Conservation (phyloP, 2,329 filamentous ascomycete genomes). For the Aspergillus persii region DNA sequence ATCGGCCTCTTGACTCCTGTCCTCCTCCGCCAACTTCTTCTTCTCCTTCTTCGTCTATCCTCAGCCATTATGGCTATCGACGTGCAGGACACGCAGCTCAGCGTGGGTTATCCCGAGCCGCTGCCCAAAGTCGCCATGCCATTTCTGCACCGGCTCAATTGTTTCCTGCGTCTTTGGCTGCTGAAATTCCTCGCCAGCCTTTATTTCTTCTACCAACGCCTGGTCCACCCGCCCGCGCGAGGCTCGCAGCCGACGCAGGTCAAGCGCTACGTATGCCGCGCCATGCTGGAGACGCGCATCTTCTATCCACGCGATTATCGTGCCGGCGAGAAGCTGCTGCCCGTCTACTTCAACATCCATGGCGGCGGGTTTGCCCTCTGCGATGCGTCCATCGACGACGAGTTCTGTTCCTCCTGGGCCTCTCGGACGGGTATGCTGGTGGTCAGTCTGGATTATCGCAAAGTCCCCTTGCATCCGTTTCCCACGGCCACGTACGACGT, state of each 20-base stretch:
- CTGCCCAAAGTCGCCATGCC: constrained; percentile 16
- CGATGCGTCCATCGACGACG: constrained; percentile 46
- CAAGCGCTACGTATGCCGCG: constrained; percentile 2
- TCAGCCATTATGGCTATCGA: neutral
- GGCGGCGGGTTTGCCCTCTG: constrained; percentile 44
- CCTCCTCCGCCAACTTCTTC: too few species aligned
- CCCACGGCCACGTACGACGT: constrained; percentile 48
- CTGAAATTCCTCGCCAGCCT: constrained; percentile 14
- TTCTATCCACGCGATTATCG: constrained; percentile 15
- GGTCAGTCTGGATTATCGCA: constrained; percentile 50
- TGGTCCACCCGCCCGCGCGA: constrained; percentile 4
- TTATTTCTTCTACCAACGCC: constrained; percentile 12
- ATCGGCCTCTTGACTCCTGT: too few species aligned
- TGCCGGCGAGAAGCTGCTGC: constrained; percentile 25
- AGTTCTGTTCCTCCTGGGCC: constrained; percentile 48
- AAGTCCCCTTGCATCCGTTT: constrained; percentile 45
- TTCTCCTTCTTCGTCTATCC: neutral
- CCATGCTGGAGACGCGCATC: constrained; percentile 6
- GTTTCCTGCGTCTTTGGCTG: constrained; percentile 22
- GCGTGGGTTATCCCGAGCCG: neutral
- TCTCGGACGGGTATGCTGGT: constrained; percentile 44
- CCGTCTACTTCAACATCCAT: constrained; percentile 52
- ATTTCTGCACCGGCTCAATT: constrained; percentile 16
- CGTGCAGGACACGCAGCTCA: neutral
- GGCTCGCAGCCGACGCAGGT: constrained; percentile 1